Conservation (phyloP, 208 protist genomes). For the Crithidia fasciculata region DNA sequence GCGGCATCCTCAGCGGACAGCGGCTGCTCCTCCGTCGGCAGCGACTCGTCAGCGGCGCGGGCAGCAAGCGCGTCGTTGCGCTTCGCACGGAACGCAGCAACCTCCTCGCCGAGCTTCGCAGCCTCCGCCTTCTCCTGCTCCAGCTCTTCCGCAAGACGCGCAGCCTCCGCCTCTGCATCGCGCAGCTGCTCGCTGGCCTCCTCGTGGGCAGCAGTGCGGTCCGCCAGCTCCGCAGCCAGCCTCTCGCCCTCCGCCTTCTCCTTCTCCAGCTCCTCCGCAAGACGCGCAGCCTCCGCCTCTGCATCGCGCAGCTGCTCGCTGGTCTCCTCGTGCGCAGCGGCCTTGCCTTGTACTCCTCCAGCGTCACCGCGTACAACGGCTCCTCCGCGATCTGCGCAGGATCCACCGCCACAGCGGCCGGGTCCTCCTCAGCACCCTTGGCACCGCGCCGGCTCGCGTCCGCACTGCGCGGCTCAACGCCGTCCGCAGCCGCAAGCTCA, state of each 20-base stretch:
- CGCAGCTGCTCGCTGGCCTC: not conserved
- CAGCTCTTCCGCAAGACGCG: not conserved
- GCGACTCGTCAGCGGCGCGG: not conserved
- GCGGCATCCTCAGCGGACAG: not conserved
- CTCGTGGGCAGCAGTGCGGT: constrained; percentile 7
- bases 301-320: not conserved
- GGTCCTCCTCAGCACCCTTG: constrained; percentile 3
- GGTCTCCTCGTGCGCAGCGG: not conserved
- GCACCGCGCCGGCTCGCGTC: not conserved
- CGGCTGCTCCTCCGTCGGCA: not conserved
- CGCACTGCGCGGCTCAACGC: not conserved
- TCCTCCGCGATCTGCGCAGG: constrained; percentile 28
- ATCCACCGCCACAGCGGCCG: constrained; percentile 14
- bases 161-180: too few relatives aligned
- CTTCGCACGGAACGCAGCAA: constrained; percentile 12
- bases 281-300: not conserved
- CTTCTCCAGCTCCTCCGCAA: constrained; percentile 27
- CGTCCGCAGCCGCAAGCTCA: constrained; percentile 9
- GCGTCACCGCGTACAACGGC: constrained; percentile 36
- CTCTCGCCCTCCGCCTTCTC: constrained; percentile 5
- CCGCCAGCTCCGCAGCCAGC: not conserved
- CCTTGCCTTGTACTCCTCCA: constrained; percentile 25
- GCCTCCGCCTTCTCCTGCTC: not conserved
- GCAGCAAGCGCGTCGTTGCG: constrained; percentile 1
- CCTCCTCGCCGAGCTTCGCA: not conserved